Conservation (phyloP, 768 basidiomycete species). For the Boletus huronensis region DNA sequence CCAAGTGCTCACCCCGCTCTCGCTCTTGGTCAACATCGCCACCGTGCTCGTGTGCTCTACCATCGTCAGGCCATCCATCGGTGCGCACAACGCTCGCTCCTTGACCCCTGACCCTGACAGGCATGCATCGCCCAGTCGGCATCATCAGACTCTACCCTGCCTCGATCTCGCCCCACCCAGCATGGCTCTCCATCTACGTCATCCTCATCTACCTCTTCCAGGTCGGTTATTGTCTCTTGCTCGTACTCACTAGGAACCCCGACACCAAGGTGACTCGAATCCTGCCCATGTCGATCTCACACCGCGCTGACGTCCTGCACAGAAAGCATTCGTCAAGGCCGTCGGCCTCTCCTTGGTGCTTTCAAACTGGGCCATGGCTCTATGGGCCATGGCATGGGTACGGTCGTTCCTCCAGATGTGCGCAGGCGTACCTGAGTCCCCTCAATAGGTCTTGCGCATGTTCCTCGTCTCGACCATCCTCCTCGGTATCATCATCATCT, state of each 20-base stretch:
- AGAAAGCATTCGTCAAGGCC: slow-evolving; percentile 69
- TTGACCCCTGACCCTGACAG: neutral
- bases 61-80: slow-evolving; percentile 62
- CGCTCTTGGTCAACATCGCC: slow-evolving; percentile 77
- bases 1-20: slow-evolving; percentile 84
- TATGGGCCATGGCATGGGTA: slow-evolving; percentile 80
- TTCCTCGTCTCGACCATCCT: slow-evolving; percentile 76
- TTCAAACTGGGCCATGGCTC: slow-evolving; percentile 76
- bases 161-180: slow-evolving; percentile 64
- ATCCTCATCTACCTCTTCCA: slow-evolving; percentile 58
- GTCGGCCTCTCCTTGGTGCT: slow-evolving; percentile 77
- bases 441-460: slow-evolving; percentile 59
- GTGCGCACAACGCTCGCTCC: slow-evolving; percentile 26
- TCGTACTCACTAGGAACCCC: slow-evolving; percentile 64
- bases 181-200: slow-evolving; percentile 58
- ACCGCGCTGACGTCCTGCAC: neutral
- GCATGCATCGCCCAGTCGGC: slow-evolving; percentile 34
- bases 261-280: slow-evolving; percentile 66
- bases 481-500: slow-evolving; percentile 63
- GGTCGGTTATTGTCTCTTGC: slow-evolving; percentile 79
- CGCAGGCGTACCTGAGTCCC: neutral
- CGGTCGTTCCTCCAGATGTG: fast-evolving
- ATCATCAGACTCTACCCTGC: slow-evolving; percentile 58
- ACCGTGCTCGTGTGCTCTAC: slow-evolving; percentile 64
- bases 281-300: neutral